Base-by-base conservation (phyloP, 2,329 filamentous ascomycete genomes). In the Neonectria sp. region DNA sequence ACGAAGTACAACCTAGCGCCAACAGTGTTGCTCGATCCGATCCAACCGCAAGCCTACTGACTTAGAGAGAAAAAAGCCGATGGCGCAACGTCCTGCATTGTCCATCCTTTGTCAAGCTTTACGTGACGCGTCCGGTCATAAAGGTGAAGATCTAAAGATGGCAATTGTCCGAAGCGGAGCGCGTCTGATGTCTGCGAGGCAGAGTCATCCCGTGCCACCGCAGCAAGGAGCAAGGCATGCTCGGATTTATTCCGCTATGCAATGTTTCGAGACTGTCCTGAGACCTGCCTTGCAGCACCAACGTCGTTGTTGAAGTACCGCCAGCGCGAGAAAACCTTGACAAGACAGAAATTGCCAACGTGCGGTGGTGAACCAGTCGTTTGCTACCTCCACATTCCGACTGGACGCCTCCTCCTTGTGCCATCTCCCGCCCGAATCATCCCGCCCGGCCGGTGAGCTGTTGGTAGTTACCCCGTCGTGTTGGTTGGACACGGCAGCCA, bases 401-500 rank as follows among this genome's bases (percentile, higher is more conserved):
- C 63, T 64, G 48, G 61, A 53, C 63, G 55, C 60, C 53, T 48
- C 60, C 53, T 48, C 27, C 43, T 46, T 29, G 27, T 46, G 56
- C 62, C 55, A 63, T 61, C 40, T 45, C 43, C 67, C 57, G 48
- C 65, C 72, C 70, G 70, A 74, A 29, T 65, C 57, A 56, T 62
- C 60, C 68, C 43, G 53, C 60, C 52, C 40, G 49, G 49, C 57
- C 24, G 51, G 62, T 57, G 65, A 57, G 48, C 53, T 56, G 61
- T 65, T 71, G 51, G 63, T 57, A 59, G 40, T 67, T 71, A 60
- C 68, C 57, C 53, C 60, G n/a, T 52, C 45, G 59, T 56, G 55
- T 60, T 66, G 55, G 63, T 60, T 35, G 46, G 31, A 35, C 15
- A 31, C 17, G 45, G 24, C 45, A 65, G 46, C 61, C 61, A 66